Evolutionary conservation across 225 moss, liverwort and hornwort species (phyloP).

Genomic region (Asterella californica): DNA sequence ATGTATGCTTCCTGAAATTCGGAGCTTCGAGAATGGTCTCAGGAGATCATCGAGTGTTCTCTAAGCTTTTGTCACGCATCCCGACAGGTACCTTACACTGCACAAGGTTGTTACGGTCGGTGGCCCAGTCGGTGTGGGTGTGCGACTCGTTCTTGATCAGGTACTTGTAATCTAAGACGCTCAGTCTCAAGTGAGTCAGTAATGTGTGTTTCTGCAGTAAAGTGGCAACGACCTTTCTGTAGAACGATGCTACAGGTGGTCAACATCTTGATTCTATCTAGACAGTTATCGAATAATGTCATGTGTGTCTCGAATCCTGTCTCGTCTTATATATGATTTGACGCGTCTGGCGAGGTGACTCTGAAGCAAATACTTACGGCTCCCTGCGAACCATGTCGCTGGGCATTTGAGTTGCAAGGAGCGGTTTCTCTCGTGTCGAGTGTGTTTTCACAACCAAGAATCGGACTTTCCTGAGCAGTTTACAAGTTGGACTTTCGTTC

Average conservation of each 20-base stretch:
- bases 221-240: background rate
- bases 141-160: constrained; percentile 44
- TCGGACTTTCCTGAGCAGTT: background rate
- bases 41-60: background rate
- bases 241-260: background rate
- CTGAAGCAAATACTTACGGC: no score
- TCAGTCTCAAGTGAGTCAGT: background rate
- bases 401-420: no score
- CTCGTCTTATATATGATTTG: background rate
- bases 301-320: background rate
- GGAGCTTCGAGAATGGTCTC: background rate
- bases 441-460: no score
- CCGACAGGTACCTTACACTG: constrained; percentile 30
- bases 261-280: background rate
- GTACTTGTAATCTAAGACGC: background rate
- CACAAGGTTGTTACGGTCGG: constrained; percentile 35
- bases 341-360: no score
- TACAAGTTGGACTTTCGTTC: background rate
- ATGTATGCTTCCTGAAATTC: background rate
- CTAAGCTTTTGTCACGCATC: background rate
- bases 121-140: constrained; percentile 36
- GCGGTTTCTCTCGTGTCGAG: no score
- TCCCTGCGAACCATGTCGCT: no score
- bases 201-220: background rate
- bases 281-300: background rate